Conservation (phyloP, 805 yeast species). For the Hanseniaspora meyeri region DNA sequence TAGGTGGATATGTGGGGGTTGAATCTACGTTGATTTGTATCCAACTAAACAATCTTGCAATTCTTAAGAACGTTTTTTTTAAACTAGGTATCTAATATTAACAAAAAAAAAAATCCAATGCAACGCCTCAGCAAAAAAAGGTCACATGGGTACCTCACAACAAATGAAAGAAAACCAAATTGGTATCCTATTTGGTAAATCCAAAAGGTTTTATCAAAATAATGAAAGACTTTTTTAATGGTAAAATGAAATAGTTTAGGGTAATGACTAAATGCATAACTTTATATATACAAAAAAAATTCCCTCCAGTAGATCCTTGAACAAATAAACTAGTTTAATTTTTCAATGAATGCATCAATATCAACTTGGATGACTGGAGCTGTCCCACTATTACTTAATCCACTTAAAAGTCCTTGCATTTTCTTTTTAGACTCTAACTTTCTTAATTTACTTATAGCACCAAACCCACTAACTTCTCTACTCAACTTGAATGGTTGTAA, state of each 20-base stretch:
- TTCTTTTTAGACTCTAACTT: constrained; percentile 46
- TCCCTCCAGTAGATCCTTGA: no score
- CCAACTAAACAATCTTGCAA: no score
- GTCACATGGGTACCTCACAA: neutral
- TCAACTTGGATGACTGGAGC: constrained; percentile 61
- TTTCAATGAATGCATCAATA: constrained; percentile 54
- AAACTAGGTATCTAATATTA: no score
- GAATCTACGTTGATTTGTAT: neutral
- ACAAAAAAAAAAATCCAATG: no score
- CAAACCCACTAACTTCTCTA: constrained; percentile 62
- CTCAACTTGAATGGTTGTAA: constrained; percentile 58
- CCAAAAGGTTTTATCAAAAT: neutral
- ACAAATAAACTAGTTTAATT: constrained; percentile 39
- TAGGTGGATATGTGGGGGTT: neutral
- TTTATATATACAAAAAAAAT: neutral
- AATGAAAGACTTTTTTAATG: neutral
- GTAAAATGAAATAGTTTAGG: neutral
- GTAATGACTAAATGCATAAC: neutral
- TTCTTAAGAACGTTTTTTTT: no score
- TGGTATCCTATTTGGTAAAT: neutral
- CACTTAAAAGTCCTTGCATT: constrained; percentile 32
- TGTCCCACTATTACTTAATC: constrained; percentile 44
- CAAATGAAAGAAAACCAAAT: no score
- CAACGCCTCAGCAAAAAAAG: neutral
- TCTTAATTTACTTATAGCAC: constrained; percentile 57